Percentiles rank a stretch among this genome's conserved stretches.
Conservation (phyloP, 1,284 basidiomycete genomes). For the Cystobasidium pallidum region DNA sequence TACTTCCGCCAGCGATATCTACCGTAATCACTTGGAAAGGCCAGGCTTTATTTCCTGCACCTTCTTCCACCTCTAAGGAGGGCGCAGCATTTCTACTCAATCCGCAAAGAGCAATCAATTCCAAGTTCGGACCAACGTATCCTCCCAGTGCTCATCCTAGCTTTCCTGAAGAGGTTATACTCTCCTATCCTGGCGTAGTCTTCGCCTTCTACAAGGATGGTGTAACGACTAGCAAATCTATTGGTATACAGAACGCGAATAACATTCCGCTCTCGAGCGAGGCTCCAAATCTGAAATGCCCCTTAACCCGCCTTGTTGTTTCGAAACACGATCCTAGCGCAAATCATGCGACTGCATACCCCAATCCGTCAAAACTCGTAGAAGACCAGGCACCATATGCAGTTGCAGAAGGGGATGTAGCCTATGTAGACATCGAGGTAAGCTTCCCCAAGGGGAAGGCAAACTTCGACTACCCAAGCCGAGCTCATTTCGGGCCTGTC, state of each 20-base stretch:
- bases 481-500: background rate
- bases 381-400: background rate
- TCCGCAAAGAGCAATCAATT: constrained; percentile 28
- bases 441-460: background rate
- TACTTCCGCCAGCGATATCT: constrained; percentile 12
- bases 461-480: no score
- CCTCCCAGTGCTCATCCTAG: constrained; percentile 37
- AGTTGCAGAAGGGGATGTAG: constrained; percentile 21
- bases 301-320: constrained; percentile 15
- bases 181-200: constrained; percentile 39
- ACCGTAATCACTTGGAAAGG: constrained; percentile 27
- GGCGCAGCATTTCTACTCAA: constrained; percentile 3
- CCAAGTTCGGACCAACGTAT: constrained; percentile 43
- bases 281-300: background rate
- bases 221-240: background rate
- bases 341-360: constrained; percentile 20
- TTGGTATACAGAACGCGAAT: background rate
- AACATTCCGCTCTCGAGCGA: background rate
- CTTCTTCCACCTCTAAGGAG: constrained; percentile 4
- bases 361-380: constrained; percentile 11
- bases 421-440: constrained; percentile 26
- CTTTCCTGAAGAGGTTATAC: constrained; percentile 17
- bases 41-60: constrained; percentile 16
- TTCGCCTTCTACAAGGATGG: constrained; percentile 28
- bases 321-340: constrained; percentile 30